Evolutionary conservation across 176 grass and related monocot genomes (phyloP).

Genomic region (Oryza glaberrima): DNA sequence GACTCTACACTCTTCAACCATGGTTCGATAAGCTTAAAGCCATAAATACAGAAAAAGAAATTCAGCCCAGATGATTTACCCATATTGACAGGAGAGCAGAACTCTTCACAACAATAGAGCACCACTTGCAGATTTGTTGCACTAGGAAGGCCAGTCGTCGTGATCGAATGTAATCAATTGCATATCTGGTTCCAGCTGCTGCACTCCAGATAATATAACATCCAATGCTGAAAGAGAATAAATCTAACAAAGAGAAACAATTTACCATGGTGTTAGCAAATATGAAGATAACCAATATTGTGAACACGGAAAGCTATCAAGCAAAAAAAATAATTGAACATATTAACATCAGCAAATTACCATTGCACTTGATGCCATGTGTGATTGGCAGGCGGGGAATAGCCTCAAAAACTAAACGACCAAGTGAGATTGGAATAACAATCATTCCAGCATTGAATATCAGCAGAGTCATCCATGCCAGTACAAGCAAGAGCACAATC

Average conservation of each 20-base stretch:
- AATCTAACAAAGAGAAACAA: constrained; percentile 48
- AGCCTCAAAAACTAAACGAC: constrained; percentile 82
- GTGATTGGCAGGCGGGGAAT: constrained; percentile 90
- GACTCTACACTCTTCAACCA: not conserved
- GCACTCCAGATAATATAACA: constrained; percentile 89
- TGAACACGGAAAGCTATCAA: not conserved
- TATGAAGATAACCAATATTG: not conserved
- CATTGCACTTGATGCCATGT: constrained; percentile 97
- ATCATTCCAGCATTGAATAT: constrained; percentile 95
- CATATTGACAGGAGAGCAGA: constrained; percentile 88
- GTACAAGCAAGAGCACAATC: constrained; percentile 79
- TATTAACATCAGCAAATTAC: constrained; percentile 58
- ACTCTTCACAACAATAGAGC: constrained; percentile 83
- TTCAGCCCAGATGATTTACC: constrained; percentile 53
- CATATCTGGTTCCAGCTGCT: constrained; percentile 75
- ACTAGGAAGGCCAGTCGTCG: constrained; percentile 62
- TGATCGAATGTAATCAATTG: constrained; percentile 84
- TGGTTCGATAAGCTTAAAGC: not conserved
- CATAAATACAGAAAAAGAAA: not conserved
- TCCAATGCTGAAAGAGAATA: constrained; percentile 96
- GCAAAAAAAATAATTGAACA: not conserved
- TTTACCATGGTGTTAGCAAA: constrained; percentile 17
- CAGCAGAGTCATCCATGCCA: constrained; percentile 95
- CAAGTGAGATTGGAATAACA: constrained; percentile 89
- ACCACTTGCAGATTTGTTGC: constrained; percentile 91